phyloP scores from a whole-genome alignment of 2,329 filamentous ascomycete species.

The Aspergillus sp. region DNA sequence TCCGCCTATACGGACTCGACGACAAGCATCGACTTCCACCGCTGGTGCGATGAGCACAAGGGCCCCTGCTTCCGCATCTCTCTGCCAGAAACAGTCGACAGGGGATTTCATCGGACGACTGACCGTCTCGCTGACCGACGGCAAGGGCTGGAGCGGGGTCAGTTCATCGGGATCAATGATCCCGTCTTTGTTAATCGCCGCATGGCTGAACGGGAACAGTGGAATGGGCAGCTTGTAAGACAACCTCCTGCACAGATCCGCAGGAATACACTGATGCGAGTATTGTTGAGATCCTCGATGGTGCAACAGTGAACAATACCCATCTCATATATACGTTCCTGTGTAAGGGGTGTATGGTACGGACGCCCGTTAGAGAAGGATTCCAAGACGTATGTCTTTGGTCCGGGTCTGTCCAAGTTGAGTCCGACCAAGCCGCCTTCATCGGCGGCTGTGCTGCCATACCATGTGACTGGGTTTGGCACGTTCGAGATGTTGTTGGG shows the following conservation, averaged over 20 bases:
- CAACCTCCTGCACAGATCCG: slow-evolving; percentile 8
- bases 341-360: slow-evolving; percentile 9
- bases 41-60: slow-evolving; percentile 10
- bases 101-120: slow-evolving; percentile 12
- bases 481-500: slow-evolving; percentile 9
- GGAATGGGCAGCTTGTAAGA: slow-evolving; percentile 7
- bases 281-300: slow-evolving; percentile 8
- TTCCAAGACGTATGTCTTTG: slow-evolving; percentile 9
- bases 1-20: slow-evolving; percentile 11
- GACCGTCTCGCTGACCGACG: slow-evolving; percentile 8
- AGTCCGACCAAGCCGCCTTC: slow-evolving; percentile 9
- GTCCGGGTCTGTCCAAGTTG: slow-evolving; percentile 11
- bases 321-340: slow-evolving; percentile 14
- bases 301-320: slow-evolving; percentile 11
- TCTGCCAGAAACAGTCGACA: slow-evolving; percentile 8
- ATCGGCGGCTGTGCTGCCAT: slow-evolving; percentile 6
- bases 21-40: slow-evolving; percentile 12
- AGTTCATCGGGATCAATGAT: slow-evolving; percentile 11
- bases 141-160: slow-evolving; percentile 13
- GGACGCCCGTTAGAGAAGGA: slow-evolving; percentile 8
- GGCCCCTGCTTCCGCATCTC: slow-evolving; percentile 13
- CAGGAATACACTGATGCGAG: slow-evolving; percentile 7
- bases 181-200: slow-evolving; percentile 8
- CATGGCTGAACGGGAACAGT: slow-evolving; percentile 10
- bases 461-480: slow-evolving; percentile 11